phyloP scores from a whole-genome alignment of 192 early-diverging fungal genomes.

The Gamsiella multidivaricata region DNA sequence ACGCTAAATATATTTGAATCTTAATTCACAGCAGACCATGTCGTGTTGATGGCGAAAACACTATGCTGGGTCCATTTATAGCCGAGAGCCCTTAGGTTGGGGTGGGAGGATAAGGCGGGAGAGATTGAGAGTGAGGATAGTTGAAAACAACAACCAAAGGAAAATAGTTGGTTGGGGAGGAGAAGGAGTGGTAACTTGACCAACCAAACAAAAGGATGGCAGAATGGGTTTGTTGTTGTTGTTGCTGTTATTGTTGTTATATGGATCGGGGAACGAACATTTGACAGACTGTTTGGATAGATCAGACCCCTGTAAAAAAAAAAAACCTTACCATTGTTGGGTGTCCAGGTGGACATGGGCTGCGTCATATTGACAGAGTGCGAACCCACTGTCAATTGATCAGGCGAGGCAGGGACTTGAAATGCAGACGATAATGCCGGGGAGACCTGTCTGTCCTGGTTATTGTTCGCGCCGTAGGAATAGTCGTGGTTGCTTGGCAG shows the following conservation, averaged over 20 bases:
- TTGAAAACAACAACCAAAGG: too few species aligned
- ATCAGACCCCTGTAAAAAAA: too few species aligned
- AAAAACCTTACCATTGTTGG: constrained; percentile 28
- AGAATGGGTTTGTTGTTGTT: not conserved
- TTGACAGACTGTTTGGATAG: too few species aligned
- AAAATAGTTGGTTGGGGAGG: too few species aligned
- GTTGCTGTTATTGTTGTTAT: too few species aligned
- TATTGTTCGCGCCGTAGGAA: constrained; percentile 1
- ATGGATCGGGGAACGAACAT: too few species aligned
- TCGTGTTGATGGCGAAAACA: not conserved
- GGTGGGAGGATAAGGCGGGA: not conserved
- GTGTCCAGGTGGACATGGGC: constrained; percentile 40
- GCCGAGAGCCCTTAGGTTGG: constrained; percentile 14
- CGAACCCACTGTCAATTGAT: constrained; percentile 18
- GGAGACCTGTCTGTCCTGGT: constrained; percentile 13
- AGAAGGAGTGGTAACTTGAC: too few species aligned
- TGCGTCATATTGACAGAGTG: constrained; percentile 19
- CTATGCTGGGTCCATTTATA: constrained; percentile 25
- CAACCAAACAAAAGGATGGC: not conserved
- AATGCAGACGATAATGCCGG: constrained; percentile 26
- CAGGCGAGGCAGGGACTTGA: constrained; percentile 45
- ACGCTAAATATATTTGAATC: too few species aligned
- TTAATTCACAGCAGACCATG: not conserved
- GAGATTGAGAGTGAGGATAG: not conserved
- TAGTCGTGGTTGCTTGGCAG: constrained; percentile 21